phyloP scores from a whole-genome alignment of 2,329 filamentous ascomycete species.

The Neofusicoccum sp. region DNA sequence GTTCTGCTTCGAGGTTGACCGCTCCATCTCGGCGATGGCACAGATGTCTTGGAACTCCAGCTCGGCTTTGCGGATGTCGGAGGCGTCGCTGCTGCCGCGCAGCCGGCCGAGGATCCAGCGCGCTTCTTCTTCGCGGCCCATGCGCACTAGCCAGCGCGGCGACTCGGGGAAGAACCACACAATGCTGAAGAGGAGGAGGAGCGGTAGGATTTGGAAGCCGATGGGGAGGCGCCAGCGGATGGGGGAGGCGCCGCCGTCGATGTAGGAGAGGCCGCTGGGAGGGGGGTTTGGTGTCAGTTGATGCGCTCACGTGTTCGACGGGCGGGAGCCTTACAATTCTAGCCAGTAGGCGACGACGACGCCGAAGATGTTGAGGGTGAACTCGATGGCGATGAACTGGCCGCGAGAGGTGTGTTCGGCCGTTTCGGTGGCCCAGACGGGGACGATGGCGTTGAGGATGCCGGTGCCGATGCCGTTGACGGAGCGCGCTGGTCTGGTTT shows the following conservation, averaged over 20 bases:
- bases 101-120: slow-evolving; percentile 63
- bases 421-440: slow-evolving; percentile 70
- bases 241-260: slow-evolving; percentile 56
- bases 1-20: slow-evolving; percentile 47
- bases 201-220: slow-evolving; percentile 66
- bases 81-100: slow-evolving; percentile 57
- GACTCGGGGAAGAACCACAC: slow-evolving; percentile 71
- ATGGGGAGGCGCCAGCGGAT: slow-evolving; percentile 69
- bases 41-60: slow-evolving; percentile 68
- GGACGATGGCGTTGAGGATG: slow-evolving; percentile 67
- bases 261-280: slow-evolving; percentile 54
- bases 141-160: slow-evolving; percentile 65
- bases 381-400: slow-evolving; percentile 68
- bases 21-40: slow-evolving; percentile 61
- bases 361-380: slow-evolving; percentile 71
- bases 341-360: slow-evolving; percentile 61
- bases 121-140: slow-evolving; percentile 65
- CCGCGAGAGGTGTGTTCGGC: slow-evolving; percentile 67
- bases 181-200: slow-evolving; percentile 54
- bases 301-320: neutral
- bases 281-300: neutral
- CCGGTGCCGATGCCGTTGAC: slow-evolving; percentile 68
- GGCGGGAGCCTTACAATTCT: slow-evolving; percentile 28
- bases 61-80: slow-evolving; percentile 52
- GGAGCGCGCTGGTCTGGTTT: slow-evolving; percentile 47